Conservation (phyloP, 2,329 filamentous ascomycete genomes). For the Dissoconium aciculare region DNA sequence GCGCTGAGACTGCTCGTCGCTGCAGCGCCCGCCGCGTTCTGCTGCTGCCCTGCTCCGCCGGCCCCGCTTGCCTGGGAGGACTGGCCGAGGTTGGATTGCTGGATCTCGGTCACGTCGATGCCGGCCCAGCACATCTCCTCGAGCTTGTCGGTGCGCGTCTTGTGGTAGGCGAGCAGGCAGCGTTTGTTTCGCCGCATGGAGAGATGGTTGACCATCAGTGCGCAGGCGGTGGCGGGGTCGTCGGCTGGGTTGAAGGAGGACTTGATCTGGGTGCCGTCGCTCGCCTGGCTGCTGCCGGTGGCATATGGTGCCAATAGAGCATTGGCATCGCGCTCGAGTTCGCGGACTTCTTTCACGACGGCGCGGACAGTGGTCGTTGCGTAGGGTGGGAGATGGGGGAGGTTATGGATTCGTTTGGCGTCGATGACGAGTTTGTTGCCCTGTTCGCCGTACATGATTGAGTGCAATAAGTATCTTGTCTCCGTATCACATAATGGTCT, state of each 20-base stretch:
- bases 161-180: slow-evolving; percentile 86
- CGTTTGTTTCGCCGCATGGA: slow-evolving; percentile 94
- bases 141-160: slow-evolving; percentile 75
- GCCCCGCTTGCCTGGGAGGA: slow-evolving; percentile 20
- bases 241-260: slow-evolving; percentile 72
- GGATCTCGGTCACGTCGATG: slow-evolving; percentile 60
- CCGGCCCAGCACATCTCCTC: slow-evolving; percentile 91
- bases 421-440: slow-evolving; percentile 88
- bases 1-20: slow-evolving; percentile 52
- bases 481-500: too few species aligned
- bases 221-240: slow-evolving; percentile 72
- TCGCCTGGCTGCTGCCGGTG: slow-evolving; percentile 32
- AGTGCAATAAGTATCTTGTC: background rate
- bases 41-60: too few species aligned
- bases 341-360: slow-evolving; percentile 80
- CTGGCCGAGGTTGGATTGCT: slow-evolving; percentile 35
- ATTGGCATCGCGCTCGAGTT: slow-evolving; percentile 74
- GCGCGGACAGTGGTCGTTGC: slow-evolving; percentile 80
- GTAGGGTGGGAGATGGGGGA: slow-evolving; percentile 76
- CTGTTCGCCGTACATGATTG: slow-evolving; percentile 75
- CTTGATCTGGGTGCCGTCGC: slow-evolving; percentile 28
- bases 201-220: slow-evolving; percentile 81
- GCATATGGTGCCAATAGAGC: slow-evolving; percentile 62
- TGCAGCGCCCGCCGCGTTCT: slow-evolving; percentile 8
- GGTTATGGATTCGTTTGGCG: slow-evolving; percentile 83